Percentiles rank a stretch among this genome's conserved stretches.
Evolutionary conservation across 345 rosid species (phyloP).

Genomic region (Arabis hirsuta): DNA sequence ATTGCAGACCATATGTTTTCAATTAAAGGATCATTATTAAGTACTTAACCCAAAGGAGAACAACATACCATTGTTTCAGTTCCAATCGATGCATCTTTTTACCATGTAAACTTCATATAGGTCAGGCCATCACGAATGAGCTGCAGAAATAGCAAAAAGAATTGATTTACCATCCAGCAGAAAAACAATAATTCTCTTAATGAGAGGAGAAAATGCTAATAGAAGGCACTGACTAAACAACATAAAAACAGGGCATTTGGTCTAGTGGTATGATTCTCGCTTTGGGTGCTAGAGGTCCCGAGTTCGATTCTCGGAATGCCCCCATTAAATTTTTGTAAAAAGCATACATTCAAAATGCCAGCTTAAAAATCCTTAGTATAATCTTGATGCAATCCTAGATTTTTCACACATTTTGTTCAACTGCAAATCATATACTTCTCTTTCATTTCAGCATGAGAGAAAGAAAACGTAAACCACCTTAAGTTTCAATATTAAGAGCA

Average conservation of each 20-base stretch:
- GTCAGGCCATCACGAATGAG: too few relatives aligned
- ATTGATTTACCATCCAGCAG: too few relatives aligned
- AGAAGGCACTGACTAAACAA: too few relatives aligned
- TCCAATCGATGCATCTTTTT: too few relatives aligned
- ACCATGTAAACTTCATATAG: too few relatives aligned
- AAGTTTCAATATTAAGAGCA: background rate
- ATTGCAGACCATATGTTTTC: too few relatives aligned
- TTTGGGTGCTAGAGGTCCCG: slow-evolving; percentile 89
- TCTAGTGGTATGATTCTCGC: slow-evolving; percentile 92
- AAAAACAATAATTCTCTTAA: too few relatives aligned
- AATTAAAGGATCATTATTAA: too few relatives aligned
- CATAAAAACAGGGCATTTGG: slow-evolving; percentile 55
- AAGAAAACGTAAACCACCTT: background rate
- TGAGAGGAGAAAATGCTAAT: too few relatives aligned
- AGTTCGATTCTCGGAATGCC: slow-evolving; percentile 38
- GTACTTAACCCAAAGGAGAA: too few relatives aligned
- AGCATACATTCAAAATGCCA: background rate
- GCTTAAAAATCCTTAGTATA: background rate
- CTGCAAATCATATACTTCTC: background rate
- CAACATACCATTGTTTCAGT: too few relatives aligned
- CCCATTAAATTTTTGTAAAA: background rate
- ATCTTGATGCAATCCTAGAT: background rate
- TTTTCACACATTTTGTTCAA: slow-evolving; percentile 3
- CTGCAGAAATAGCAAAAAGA: too few relatives aligned
- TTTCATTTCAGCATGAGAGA: background rate